These are phyloP conservation scores for Cotoneaster glaucophyllus DNA, from an alignment of 306 rosid genomes.

Conservation along the genomic window DNA sequence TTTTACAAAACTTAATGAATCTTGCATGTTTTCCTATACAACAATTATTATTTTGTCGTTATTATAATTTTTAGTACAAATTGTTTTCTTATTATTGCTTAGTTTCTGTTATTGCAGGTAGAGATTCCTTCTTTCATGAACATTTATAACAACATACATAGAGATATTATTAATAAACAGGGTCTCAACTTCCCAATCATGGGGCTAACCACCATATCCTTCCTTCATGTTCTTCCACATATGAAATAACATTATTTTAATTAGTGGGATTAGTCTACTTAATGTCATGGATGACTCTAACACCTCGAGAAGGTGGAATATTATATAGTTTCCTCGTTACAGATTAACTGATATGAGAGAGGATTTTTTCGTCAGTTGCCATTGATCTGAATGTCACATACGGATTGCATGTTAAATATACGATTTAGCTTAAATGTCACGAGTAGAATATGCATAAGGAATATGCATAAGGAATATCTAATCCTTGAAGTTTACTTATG, in stretches of 20 bases:
- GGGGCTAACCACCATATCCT: conserved; percentile 41
- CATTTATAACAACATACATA: not conserved
- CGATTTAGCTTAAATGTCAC: no score
- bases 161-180: conserved; percentile 5
- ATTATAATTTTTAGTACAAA: not conserved
- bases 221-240: conserved; percentile 28
- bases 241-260: not conserved
- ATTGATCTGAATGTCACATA: no score
- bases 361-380: not conserved
- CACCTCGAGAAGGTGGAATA: conserved; percentile 13
- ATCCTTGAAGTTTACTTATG: no score
- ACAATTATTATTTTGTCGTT: not conserved
- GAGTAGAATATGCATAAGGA: no score
- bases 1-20: no score
- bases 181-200: conserved; percentile 41
- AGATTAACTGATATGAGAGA: not conserved
- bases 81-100: not conserved
- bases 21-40: no score
- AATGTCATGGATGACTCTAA: conserved; percentile 40
- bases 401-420: no score
- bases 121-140: conserved; percentile 17
- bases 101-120: not conserved
- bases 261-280: conserved; percentile 28
- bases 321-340: not conserved
- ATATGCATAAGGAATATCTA: no score